Base-by-base conservation (phyloP, 306 rosid genomes). In the Glycine soja region DNA sequence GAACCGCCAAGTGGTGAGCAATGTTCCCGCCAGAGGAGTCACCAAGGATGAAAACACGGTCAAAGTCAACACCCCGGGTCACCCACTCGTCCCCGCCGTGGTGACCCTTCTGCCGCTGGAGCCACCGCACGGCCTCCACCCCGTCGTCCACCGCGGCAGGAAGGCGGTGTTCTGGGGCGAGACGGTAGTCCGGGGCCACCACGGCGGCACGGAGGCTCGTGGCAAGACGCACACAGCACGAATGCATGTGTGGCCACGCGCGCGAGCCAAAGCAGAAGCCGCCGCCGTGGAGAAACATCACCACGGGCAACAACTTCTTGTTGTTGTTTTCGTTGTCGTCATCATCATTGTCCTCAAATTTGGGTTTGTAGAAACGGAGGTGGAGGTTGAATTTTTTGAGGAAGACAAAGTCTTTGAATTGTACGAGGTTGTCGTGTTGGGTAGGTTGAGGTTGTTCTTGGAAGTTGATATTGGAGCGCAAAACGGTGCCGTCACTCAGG, bases 11-110 rank as follows among this genome's bases (percentile, higher is more conserved):
- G 32, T 93, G 94, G 75, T 93, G 97, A 3, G 93, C 97, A 36
- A 93, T 86, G 78, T 93, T 93, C 65, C 97, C 97, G 2, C 97
- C 97, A 0, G 97, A 91, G 3, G 97, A 93, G 81, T 93, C 97
- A 0, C 97, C 97, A 81, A 90, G 24, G 1, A 91, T 70, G 6
- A 86, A 91, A 12, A 87, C 91, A 10, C 87, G 77, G 63, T 85
- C 88, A 64, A 85, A 88, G 86, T 91, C 97, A 42, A 84, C 87
- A 12, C 58, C 77, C 7, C 63, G 74, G 1, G 38, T 77, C 69
- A 85, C 11, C 97, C 97, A 88, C 58, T 77, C 82, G 54, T 89
- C 97, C 7, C 74, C 84, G 8, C 42, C 85, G 3, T 36, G 48
- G 3, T 2, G 14, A 9, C 58, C 85, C 81, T 86, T 24, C 30